Base-by-base conservation (phyloP, 2,329 filamentous ascomycete species). In the Penicillium oxalicum region DNA sequence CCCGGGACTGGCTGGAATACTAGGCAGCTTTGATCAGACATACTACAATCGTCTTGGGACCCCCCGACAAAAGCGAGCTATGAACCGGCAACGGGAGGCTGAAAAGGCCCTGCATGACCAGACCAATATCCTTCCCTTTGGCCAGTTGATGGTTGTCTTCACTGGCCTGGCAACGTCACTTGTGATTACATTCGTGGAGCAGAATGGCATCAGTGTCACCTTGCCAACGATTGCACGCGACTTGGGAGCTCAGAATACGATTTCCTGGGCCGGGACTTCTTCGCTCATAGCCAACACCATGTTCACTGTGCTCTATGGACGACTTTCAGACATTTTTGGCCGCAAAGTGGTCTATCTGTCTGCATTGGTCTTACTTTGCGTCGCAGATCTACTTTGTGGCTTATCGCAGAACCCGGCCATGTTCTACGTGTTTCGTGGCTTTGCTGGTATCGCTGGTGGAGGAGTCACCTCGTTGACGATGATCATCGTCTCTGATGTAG, bases 241-340 rank as follows among this genome's bases (percentile, higher is more conserved):
- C 46, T 67, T 78, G 18, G 55, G 70, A 46, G 70, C 70, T 1
- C 65, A 66, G 41, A 55, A 69, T 48, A 68, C 67, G 2, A 82
- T 83, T 40, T 87, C 87, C 60, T 88, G 84, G 85, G 78, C 82
- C 9, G 84, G 84, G 2, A 87, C 84, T 4, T 81, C 81, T 12
- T 88, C 86, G 55, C 71, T 88, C 4, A 75, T 88, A 4, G 79
- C 82, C 3, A 81, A 79, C 48, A 84, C 82, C 0, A 77, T 79
- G 32, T 85, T 84, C 54, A 81, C 82, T 54, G 79, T 84, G 50
- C 71, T 86, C 0, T 84, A 84, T 60, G 81, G 82, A 18, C 74
- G 80, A 2, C 57, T 83, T 3, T 82, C 80, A 0, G 80, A 84
- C 61, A 77, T 83, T 1, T 75, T 83, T 44, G 80, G 80, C 18